These are phyloP conservation scores for Chalara sp. DNA, from an alignment of 2,329 filamentous ascomycete species.

Conservation along the genomic window DNA sequence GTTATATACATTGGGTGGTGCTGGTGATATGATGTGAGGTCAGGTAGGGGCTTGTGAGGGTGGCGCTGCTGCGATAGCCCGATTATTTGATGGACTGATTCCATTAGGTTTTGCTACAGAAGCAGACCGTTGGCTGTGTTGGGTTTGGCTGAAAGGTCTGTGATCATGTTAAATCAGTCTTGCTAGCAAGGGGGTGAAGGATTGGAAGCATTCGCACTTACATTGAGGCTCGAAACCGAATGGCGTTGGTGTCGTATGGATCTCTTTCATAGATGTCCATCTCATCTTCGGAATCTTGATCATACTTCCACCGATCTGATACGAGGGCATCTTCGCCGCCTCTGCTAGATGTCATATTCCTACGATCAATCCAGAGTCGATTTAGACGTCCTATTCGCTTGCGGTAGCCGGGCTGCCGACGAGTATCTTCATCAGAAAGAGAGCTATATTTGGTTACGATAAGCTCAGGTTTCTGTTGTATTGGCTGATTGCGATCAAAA, in stretches of 20 bases:
- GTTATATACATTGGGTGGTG: no score
- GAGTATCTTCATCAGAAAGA: slow-evolving; percentile 23
- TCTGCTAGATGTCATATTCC: slow-evolving; percentile 52
- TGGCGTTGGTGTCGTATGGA: slow-evolving; percentile 53
- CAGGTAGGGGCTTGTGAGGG: slow-evolving; percentile 5
- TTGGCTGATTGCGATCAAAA: slow-evolving; percentile 26
- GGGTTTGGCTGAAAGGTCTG: no score
- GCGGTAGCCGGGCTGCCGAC: slow-evolving; percentile 59
- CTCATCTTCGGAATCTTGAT: slow-evolving; percentile 77
- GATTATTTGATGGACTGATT: no score
- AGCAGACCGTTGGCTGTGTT: no score
- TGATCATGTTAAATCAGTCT: no score
- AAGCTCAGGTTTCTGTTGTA: slow-evolving; percentile 19
- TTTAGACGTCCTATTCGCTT: slow-evolving; percentile 79
- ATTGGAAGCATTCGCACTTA: slow-evolving; percentile 11
- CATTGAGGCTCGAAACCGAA: slow-evolving; percentile 50
- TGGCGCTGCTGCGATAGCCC: no score
- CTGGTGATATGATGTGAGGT: no score
- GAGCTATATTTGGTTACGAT: slow-evolving; percentile 18
- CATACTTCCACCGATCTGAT: slow-evolving; percentile 77
- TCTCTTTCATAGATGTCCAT: slow-evolving; percentile 70
- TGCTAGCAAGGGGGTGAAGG: slow-evolving; percentile 16
- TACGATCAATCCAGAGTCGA: slow-evolving; percentile 81
- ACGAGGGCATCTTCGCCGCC: slow-evolving; percentile 38
- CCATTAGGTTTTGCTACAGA: no score